Base-by-base conservation (phyloP, 345 rosid species). In the Gynandropsis gynandra region DNA sequence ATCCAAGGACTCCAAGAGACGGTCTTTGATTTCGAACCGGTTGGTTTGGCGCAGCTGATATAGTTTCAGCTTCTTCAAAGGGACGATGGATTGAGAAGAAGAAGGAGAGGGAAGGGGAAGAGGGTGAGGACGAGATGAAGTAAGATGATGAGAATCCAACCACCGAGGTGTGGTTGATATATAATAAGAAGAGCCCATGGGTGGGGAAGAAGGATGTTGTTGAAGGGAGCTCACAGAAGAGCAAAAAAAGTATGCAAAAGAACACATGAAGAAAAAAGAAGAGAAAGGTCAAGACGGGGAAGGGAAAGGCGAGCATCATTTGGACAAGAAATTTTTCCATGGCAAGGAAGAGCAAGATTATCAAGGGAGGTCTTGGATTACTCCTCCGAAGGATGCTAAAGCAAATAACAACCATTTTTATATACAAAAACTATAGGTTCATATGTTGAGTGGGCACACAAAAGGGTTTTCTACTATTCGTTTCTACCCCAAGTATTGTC, bases 291-390 rank as follows among this genome's bases (percentile, higher is more conserved):
- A 73, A 10, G 77, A 63, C 34, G 61, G 74, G 0, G 69, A 69
- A 24, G 85, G 80, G 5, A 92, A 83, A 76, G 93, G 93, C 8
- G 98, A 92, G 74, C 78, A 63, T 62, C 80, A 74, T 42, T 76
- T 64, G 8, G 97, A 92, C 32, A 85, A 85, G 82, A 85, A 74
- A 20, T 85, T 95, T 4, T 92, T 92, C 65, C 98, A 92, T 54
- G 98, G 97, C 5, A 87, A 92, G 52, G 98, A 90, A 50, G 98
- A 87, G 73, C 75, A 47, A 67, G 98, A 92, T 56, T 92, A 92
- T 61, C 98, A 92, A 65, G 98, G 98, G 3, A 71, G 97, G 63
- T 87, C 95, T 0, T 92, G 98, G 98, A 79, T 85, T 70, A 86
- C 82, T 1, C 79, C 97, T 9, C 97, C 98, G 0, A 92, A 92